Evolutionary conservation across 2,329 filamentous ascomycete genomes (phyloP).

Genomic region (Fusarium succisae): DNA sequence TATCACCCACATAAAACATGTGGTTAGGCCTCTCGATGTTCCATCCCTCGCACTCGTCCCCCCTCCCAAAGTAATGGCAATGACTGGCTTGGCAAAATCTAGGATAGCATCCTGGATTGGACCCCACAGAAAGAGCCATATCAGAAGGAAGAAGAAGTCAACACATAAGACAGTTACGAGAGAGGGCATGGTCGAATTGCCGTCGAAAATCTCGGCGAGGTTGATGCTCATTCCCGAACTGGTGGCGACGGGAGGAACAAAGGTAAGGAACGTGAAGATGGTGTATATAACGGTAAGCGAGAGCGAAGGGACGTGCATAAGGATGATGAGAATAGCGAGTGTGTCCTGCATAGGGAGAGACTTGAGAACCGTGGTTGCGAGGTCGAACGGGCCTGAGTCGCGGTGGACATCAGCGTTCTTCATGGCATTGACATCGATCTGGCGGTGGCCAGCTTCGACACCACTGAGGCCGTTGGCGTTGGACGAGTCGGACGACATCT

Average conservation of each 20-base stretch:
- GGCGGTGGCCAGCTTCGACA: conserved; percentile 65
- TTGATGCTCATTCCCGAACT: conserved; percentile 83
- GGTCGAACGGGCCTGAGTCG: conserved; percentile 76
- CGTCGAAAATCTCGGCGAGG: conserved; percentile 91
- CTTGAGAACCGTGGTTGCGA: conserved; percentile 86
- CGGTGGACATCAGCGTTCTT: conserved; percentile 75
- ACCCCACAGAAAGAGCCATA: conserved; percentile 89
- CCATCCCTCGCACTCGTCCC: conserved; percentile 76
- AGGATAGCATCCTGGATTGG: conserved; percentile 88
- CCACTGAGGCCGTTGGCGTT: conserved; percentile 50
- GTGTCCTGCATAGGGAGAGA: conserved; percentile 94
- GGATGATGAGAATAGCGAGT: conserved; percentile 93
- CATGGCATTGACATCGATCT: conserved; percentile 75
- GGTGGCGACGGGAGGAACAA: conserved; percentile 83
- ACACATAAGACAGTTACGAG: conserved; percentile 85
- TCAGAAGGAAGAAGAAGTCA: conserved; percentile 81
- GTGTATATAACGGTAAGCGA: conserved; percentile 90
- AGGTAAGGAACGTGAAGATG: conserved; percentile 91
- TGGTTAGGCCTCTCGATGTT: conserved; percentile 75
- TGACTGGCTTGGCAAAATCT: conserved; percentile 91
- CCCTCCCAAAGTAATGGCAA: conserved; percentile 88
- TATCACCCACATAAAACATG: conserved; percentile 75
- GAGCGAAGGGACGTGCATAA: conserved; percentile 90
- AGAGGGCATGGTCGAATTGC: conserved; percentile 85
- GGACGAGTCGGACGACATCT: conserved; percentile 64